A percentile compares a stretch with the other conserved stretches of the same genome.
Evolutionary conservation across 2,329 filamentous ascomycete species (phyloP).

Genomic region (Trichoderma asperellum): DNA sequence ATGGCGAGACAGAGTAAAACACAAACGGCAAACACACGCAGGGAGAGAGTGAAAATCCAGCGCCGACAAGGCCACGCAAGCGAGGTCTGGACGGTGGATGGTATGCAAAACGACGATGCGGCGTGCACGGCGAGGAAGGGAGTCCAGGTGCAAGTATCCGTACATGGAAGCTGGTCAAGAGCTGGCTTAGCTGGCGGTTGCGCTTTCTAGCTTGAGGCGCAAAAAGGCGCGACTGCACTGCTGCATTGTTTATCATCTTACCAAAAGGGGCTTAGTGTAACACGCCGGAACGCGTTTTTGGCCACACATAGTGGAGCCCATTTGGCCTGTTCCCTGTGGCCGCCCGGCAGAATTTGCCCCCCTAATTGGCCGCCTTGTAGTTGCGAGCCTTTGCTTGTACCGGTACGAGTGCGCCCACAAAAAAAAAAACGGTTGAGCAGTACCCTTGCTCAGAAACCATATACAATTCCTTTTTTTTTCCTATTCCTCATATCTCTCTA

Average conservation of each 20-base stretch:
- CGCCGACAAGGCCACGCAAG: slow-evolving; percentile 16
- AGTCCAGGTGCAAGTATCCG: slow-evolving; percentile 8
- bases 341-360: slow-evolving; percentile 17
- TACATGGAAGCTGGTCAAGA: slow-evolving; percentile 7
- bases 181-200: background rate
- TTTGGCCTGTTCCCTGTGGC: slow-evolving; percentile 8
- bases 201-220: slow-evolving; percentile 1
- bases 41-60: slow-evolving; percentile 17
- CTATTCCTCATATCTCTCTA: background rate
- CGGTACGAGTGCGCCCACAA: background rate
- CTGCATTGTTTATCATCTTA: slow-evolving; percentile 46
- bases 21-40: slow-evolving; percentile 19
- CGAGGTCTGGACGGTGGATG: slow-evolving; percentile 26
- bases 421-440: background rate
- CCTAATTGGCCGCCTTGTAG: background rate
- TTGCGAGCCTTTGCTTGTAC: background rate
- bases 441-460: background rate
- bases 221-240: slow-evolving; percentile 32
- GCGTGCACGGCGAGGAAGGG: slow-evolving; percentile 13
- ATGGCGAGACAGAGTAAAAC: slow-evolving; percentile 28
- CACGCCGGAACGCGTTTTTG: slow-evolving; percentile 41
- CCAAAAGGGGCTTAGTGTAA: slow-evolving; percentile 37
- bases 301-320: slow-evolving; percentile 15
- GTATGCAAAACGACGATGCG: slow-evolving; percentile 25
- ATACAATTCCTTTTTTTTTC: background rate